Percentiles rank a stretch among this genome's conserved stretches.
phyloP scores from a whole-genome alignment of 2,329 filamentous ascomycete species.

The Calonectria honghensis region DNA sequence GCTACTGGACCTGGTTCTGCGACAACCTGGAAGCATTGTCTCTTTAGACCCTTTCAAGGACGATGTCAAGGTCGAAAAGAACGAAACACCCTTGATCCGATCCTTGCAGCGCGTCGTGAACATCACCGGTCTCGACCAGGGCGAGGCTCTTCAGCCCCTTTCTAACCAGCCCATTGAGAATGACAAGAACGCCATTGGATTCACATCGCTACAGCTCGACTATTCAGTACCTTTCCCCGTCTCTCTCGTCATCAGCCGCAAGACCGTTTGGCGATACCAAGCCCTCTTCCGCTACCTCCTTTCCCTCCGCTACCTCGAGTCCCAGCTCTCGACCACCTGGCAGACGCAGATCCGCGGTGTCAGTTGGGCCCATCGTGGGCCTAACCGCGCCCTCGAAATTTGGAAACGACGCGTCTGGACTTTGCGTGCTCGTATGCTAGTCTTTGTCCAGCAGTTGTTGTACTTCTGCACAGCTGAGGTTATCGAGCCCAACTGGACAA shows the following conservation, averaged over 20 bases:
- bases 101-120: conserved; percentile 97
- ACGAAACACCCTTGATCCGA: conserved; percentile 93
- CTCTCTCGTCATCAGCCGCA: conserved; percentile 94
- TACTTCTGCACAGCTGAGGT: conserved; percentile 99
- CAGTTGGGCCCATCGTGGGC: conserved; percentile 88
- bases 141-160: conserved; percentile 85
- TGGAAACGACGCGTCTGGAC: conserved; percentile 98
- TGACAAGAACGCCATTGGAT: conserved; percentile 91
- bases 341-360: conserved; percentile 88
- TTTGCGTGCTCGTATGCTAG: conserved; percentile 92
- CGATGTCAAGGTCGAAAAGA: conserved; percentile 98
- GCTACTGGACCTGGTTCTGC: conserved; percentile 93
- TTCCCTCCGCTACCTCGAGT: conserved; percentile 91
- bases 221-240: conserved; percentile 96
- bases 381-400: conserved; percentile 83
- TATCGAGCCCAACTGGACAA: conserved; percentile 97
- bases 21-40: conserved; percentile 96
- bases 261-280: conserved; percentile 98
- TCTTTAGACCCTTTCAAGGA: conserved; percentile 98
- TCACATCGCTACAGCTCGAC: conserved; percentile 94
- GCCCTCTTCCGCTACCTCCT: conserved; percentile 95
- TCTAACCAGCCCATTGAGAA: conserved; percentile 81
- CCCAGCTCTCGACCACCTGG: conserved; percentile 90
- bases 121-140: conserved; percentile 95
- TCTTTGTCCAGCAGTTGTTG: conserved; percentile 96